Evolutionary conservation across 1,284 basidiomycete genomes (phyloP), one percentile per base, ranked within the genome.

Genomic region (Puccinia hordei): DNA sequence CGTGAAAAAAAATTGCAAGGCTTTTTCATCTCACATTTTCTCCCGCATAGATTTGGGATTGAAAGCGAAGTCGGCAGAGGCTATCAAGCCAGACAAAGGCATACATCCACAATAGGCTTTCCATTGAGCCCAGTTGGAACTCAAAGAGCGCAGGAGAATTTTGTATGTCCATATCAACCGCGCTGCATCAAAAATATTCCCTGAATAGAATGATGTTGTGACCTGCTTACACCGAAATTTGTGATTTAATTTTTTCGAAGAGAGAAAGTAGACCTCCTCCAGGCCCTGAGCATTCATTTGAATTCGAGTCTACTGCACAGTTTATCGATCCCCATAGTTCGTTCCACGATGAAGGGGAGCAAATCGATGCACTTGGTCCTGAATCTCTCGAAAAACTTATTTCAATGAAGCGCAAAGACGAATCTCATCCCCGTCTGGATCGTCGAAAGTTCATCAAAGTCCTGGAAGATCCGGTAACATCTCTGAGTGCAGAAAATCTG

Each of bases 371-470:
- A 59, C 35, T 73, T 33, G 53, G 35, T 59, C 71, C 71, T n/a
- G 53, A 44, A 73, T 55, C 71, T 55, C 71, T 73, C 2, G 51
- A 57, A 27, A 41, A 57, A 24, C 9, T 73, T 24, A 13, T 57
- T 19, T 38, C 30, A 59, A 33, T 59, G n/a, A 73, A 73, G 53
- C 71, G 71, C 38, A 73, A 73, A 59, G 71, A 51, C 35, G 49
- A 35, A 51, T 46, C 59, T 5, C 59, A 30, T 6, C 59, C 59
- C 44, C 55, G 13, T 13, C 10, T 35, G 6, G 68, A 71, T 27
- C 73, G 73, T 33, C 13, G 59, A 75, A 75, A 75, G 33, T 46
- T 75, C 17, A 46, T 44, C 38, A 75, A 75, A 65, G 73, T 75
- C n/a, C 65, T 75, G n/a, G 44, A 65, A 15, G 73, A 75, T 65